Evolutionary conservation across 176 grass and related monocot species (phyloP).

Genomic region (Paspalum vaginatum): DNA sequence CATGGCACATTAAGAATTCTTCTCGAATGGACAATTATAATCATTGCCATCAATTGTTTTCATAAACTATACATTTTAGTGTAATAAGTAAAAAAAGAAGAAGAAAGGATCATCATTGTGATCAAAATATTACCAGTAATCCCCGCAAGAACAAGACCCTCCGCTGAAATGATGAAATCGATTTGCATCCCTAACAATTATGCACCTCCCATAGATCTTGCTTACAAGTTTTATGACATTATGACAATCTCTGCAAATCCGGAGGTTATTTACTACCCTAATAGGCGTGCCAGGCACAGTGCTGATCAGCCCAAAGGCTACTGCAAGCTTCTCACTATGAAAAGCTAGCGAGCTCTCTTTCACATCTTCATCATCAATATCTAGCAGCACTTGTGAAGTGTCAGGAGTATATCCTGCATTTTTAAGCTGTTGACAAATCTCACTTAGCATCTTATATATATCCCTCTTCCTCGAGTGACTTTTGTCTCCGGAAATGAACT

Average conservation of each 20-base stretch:
- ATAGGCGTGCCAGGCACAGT: conserved; percentile 47
- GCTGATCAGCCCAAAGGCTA: conserved; percentile 72
- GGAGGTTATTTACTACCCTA: conserved; percentile 69
- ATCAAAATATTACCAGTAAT: conserved; percentile 65
- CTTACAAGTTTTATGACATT: conserved; percentile 66
- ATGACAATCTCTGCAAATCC: conserved; percentile 75
- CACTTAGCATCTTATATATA: conserved; percentile 58
- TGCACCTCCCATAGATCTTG: conserved; percentile 66
- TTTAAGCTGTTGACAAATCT: conserved; percentile 60
- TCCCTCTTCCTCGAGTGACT: conserved; percentile 58
- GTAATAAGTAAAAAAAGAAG: conserved; percentile 19
- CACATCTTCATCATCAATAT: conserved; percentile 65
- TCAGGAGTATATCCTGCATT: conserved; percentile 53
- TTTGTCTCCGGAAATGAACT: conserved; percentile 69
- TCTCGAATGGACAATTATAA: conserved; percentile 28
- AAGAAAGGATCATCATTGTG: conserved; percentile 13
- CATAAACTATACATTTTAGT: conserved; percentile 41
- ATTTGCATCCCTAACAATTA: conserved; percentile 69
- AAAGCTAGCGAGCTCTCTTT: conserved; percentile 67
- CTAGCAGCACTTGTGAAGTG: conserved; percentile 64
- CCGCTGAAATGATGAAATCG: conserved; percentile 66
- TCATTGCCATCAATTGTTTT: conserved; percentile 16
- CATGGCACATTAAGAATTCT: conserved; percentile 33
- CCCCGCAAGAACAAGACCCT: conserved; percentile 66
- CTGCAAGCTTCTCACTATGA: conserved; percentile 75